Percentiles rank a stretch among this genome's conserved stretches.
These are phyloP conservation scores for Stentor coeruleus DNA, from an alignment of 73 alveolate genomes.

Conservation along the genomic window DNA sequence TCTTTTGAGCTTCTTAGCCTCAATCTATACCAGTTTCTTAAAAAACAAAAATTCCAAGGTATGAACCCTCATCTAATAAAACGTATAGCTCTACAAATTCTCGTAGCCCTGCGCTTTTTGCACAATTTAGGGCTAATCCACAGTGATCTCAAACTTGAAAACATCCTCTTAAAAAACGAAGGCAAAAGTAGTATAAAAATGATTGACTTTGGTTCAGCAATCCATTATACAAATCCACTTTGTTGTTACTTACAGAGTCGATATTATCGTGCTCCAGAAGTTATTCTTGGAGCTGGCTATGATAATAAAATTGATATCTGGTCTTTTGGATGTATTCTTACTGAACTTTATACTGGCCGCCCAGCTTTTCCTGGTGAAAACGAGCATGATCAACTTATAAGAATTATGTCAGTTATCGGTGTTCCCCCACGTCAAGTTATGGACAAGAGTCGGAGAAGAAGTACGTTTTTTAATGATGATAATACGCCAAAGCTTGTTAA, in stretches of 20 bases:
- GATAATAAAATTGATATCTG: conserved; percentile 94
- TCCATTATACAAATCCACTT: conserved; percentile 52
- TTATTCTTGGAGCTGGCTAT: conserved; percentile 87
- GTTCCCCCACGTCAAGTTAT: conserved; percentile 64
- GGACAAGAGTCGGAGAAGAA: conserved; percentile 54
- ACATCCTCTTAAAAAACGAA: conserved; percentile 57
- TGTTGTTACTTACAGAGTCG: conserved; percentile 86
- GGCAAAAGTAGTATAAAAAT: conserved; percentile 67
- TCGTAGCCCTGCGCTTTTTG: conserved; percentile 49
- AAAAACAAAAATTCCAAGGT: conserved; percentile 65
- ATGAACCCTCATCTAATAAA: conserved; percentile 52
- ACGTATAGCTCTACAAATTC: conserved; percentile 62
- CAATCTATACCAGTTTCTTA: conserved; percentile 72
- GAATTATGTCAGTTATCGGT: conserved; percentile 75
- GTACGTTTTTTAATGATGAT: conserved; percentile 39
- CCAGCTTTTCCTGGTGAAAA: conserved; percentile 90
- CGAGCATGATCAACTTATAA: conserved; percentile 71
- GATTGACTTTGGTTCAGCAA: conserved; percentile 79
- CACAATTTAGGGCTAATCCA: conserved; percentile 61
- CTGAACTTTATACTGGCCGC: conserved; percentile 80
- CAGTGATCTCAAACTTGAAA: conserved; percentile 85
- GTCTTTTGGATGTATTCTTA: conserved; percentile 92
- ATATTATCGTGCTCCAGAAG: conserved; percentile 96
- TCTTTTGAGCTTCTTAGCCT: conserved; percentile 68
- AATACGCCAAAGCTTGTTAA: conserved; percentile 12